A percentile compares a stretch with the other conserved stretches of the same genome.
These are phyloP conservation scores for Trametes maxima DNA, from an alignment of 768 basidiomycete genomes.

Conservation along the genomic window DNA sequence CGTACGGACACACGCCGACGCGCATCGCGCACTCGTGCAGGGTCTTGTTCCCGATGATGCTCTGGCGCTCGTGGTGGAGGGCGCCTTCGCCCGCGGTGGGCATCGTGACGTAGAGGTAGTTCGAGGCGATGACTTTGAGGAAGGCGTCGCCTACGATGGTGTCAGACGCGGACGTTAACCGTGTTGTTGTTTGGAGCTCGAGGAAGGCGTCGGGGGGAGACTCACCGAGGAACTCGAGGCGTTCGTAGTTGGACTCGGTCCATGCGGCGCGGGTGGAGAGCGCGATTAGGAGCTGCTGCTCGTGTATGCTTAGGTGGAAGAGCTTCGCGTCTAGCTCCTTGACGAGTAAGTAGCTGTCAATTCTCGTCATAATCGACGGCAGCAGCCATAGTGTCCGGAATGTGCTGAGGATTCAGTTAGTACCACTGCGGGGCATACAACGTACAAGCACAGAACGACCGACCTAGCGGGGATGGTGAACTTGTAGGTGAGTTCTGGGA, in stretches of 20 bases:
- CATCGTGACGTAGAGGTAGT: constrained; percentile 72
- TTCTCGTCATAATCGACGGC: constrained; percentile 71
- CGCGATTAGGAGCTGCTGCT: constrained; percentile 63
- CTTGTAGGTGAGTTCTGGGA: constrained; percentile 80
- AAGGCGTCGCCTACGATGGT: constrained; percentile 69
- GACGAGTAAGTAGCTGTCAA: constrained; percentile 75
- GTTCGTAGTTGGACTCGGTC: constrained; percentile 78
- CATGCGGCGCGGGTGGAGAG: constrained; percentile 71
- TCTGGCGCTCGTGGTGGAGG: constrained; percentile 66
- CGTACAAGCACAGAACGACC: constrained; percentile 10
- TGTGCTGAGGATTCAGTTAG: constrained; percentile 43
- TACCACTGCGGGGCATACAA: background rate
- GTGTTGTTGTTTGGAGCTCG: too few species aligned
- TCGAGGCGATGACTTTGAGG: constrained; percentile 75
- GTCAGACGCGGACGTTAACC: background rate
- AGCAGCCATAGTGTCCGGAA: constrained; percentile 69
- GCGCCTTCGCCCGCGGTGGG: constrained; percentile 66
- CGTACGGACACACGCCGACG: constrained; percentile 67
- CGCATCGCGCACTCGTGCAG: constrained; percentile 57
- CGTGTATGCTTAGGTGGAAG: constrained; percentile 64
- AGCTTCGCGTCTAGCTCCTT: constrained; percentile 76
- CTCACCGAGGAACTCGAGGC: constrained; percentile 79
- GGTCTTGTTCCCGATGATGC: constrained; percentile 74
- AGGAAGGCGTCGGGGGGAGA: too few species aligned
- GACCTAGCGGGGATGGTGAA: constrained; percentile 76